Base-by-base conservation (phyloP, 129 eudicot genomes). In the Rutidosis leptorrhynchoides region DNA sequence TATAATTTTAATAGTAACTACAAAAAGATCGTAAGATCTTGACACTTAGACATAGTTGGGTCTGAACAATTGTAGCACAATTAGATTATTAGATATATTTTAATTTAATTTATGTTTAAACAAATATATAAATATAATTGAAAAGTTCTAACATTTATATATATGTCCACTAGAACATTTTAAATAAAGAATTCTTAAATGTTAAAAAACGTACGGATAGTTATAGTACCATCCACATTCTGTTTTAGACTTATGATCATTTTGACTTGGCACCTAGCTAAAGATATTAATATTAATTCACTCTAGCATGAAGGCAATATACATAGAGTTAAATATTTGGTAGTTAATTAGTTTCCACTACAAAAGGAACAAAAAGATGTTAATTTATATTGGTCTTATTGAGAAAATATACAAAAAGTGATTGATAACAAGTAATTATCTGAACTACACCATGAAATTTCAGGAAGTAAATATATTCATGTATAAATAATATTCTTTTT, bases 401-500 rank as follows among this genome's bases (percentile, higher is more conserved):
- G 28, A 11, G 22, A 62, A 17, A 29, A 30, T n/a, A 1, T n/a
- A n/a, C 30, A 29, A 35, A 22, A 33, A 20, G 30, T 54, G 16
- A 2, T 61, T 61, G 0, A 17, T 1, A 1, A 1, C 11, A 17
- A 51, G 7, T 40, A 40, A 12, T 12, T 40, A 40, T 15, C 22
- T 51, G 22, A 19, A 19, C 46, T n/a, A 6, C 19, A 51, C 20
- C 21, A 19, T 51, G 56, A 23, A 51, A 51, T n/a, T n/a, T 19
- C 46, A 40, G 3, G n/a, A 51, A 22, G 42, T 54, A n/a, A 0
- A 29, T 66, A 2, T 9, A 46, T 37, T 29, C 35, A 14, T 21
- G 37, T 68, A 68, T 68, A 68, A 15, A 68, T 68, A 15, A 68
- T 68, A 52, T 15, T 1, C 26, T 11, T 3, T 9, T 16, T 16